phyloP scores from a whole-genome alignment of 192 early-diverging fungal species.

The Spizellomyces sp. region DNA sequence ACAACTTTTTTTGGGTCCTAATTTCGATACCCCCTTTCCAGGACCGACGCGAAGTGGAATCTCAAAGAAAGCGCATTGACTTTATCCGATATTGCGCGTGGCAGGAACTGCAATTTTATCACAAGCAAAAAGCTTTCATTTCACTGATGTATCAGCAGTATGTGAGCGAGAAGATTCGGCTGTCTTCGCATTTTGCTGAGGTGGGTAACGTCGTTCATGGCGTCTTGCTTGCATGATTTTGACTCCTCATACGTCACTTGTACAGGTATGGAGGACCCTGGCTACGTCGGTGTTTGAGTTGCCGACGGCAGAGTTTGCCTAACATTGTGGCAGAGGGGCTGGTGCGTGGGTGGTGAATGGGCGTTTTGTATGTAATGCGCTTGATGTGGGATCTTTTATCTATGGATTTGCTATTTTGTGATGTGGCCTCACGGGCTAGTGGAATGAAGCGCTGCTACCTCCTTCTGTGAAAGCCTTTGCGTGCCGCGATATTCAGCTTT shows the following conservation, averaged over 20 bases:
- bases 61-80: slow-evolving; percentile 48
- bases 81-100: slow-evolving; percentile 59
- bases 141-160: slow-evolving; percentile 63
- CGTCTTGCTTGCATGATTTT: not conserved
- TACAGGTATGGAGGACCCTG: slow-evolving; percentile 27
- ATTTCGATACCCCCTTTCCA: slow-evolving; percentile 10
- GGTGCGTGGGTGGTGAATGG: not conserved
- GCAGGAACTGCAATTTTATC: slow-evolving; percentile 59
- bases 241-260: not conserved
- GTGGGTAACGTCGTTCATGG: slow-evolving; percentile 3
- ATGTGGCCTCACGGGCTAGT: too few species aligned
- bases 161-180: slow-evolving; percentile 60
- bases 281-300: slow-evolving; percentile 26
- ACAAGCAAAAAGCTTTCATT: slow-evolving; percentile 60
- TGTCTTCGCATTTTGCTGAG: slow-evolving; percentile 51
- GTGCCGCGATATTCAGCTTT: too few species aligned
- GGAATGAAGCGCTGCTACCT: too few species aligned
- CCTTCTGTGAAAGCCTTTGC: too few species aligned
- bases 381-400: not conserved
- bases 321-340: not conserved
- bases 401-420: not conserved
- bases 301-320: slow-evolving; percentile 31
- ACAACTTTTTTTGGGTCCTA: not conserved
- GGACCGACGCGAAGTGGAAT: slow-evolving; percentile 54
- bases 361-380: not conserved